Evolutionary conservation across 345 rosid genomes (phyloP).

Genomic region (Gossypium stocksii): DNA sequence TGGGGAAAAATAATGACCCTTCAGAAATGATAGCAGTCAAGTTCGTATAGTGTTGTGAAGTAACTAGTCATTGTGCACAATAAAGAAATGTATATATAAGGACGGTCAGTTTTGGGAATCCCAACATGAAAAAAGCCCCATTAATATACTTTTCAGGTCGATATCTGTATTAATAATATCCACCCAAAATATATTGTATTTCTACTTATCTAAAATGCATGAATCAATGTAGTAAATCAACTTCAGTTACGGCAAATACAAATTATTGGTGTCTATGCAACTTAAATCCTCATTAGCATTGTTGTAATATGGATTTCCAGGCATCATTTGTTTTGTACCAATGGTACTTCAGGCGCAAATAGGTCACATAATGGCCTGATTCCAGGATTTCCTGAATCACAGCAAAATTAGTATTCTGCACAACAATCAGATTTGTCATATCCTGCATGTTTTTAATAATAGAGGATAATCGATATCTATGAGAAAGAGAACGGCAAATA

Average conservation of each 20-base stretch:
- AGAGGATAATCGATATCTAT: constrained; percentile 36
- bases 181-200: no score
- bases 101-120: constrained; percentile 3
- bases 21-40: not conserved
- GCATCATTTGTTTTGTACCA: no score
- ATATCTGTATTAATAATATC: not conserved
- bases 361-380: no score
- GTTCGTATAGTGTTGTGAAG: not conserved
- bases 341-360: no score
- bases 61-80: not conserved
- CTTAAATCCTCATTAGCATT: constrained; percentile 38
- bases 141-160: not conserved
- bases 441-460: no score
- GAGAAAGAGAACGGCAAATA: constrained; percentile 74
- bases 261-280: not conserved
- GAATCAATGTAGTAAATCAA: no score
- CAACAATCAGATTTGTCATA: no score
- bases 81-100: no score
- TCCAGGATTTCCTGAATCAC: no score
- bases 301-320: constrained; percentile 32
- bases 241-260: no score
- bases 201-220: no score
- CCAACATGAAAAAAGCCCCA: not conserved
- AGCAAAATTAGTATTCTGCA: no score
- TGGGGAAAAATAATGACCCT: not conserved